Evolutionary conservation across 371 early-diverging fungal species (phyloP), one percentile per base, ranked within the genome.

Genomic region (Dichotomocladium elegans): DNA sequence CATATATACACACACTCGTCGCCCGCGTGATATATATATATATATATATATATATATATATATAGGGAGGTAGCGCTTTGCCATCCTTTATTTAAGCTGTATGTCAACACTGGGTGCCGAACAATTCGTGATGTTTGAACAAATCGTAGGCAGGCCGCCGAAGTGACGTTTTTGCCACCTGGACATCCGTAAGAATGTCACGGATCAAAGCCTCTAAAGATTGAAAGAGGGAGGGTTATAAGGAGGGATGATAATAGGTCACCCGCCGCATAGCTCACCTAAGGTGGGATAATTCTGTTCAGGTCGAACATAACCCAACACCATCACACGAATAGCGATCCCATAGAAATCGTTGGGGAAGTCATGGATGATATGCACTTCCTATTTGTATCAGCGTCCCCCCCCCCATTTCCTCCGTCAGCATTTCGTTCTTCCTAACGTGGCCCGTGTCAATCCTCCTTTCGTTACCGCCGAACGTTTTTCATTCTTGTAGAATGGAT

Each of bases 401-500:
- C n/a, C n/a, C n/a, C n/a, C n/a, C n/a, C n/a, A n/a, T n/a, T n/a
- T n/a, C n/a, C n/a, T n/a, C n/a, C n/a, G n/a, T n/a, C n/a, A n/a
- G n/a, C n/a, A n/a, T n/a, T 35, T 35, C 14, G 35, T 17, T 37
- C 6, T 12, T 21, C n/a, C 21, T 7, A 37, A 21, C 41, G 9
- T 21, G 46, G 29, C 2, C 46, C 46, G 15, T 41, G 37, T 2
- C 21, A 5, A 17, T 33, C n/a, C 12, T 33, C 3, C 37, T 28
- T 41, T 72, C 79, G 64, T n/a, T 76, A 88, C 90, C 44, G 94
- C 96, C 21, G 95, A 93, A 41, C 89, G 81, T 74, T 94, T 91
- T 63, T 95, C 92, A 70, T 98, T 98, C 63, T 98, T 89, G 68
- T 93, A 99, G 66, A 83, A 97, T 22, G 98, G 98, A 68, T 99